These are phyloP conservation scores for Erythrophleum fordii DNA, from an alignment of 306 rosid species.

Conservation along the genomic window DNA sequence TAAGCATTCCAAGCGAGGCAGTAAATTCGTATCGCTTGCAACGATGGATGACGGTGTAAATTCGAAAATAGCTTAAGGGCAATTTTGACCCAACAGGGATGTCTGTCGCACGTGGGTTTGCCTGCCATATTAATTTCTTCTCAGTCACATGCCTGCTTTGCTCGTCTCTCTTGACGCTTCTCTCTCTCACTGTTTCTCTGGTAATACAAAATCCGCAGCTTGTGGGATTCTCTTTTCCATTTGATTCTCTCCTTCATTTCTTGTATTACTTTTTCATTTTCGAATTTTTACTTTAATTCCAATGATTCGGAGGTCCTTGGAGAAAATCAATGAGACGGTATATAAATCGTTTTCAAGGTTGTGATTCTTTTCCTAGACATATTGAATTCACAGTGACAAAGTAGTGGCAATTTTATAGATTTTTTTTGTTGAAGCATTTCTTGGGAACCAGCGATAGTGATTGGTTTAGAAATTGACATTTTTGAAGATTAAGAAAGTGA, in stretches of 20 bases:
- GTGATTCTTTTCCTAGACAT: not conserved
- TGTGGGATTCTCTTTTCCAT: not conserved
- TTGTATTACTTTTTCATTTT: too few species aligned
- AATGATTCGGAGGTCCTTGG: not conserved
- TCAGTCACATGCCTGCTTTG: conserved; percentile 37
- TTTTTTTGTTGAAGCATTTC: not conserved
- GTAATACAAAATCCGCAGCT: not conserved
- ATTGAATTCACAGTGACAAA: not conserved
- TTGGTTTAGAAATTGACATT: not conserved
- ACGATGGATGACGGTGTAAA: not conserved
- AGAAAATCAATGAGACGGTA: not conserved
- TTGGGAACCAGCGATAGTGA: not conserved
- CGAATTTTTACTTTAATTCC: not conserved
- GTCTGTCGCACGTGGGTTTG: conserved; percentile 30
- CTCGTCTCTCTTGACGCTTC: not conserved
- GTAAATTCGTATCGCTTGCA: too few species aligned
- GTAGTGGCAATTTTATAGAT: not conserved
- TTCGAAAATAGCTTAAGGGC: not conserved
- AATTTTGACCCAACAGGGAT: not conserved
- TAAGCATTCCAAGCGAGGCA: too few species aligned
- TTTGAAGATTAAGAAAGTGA: not conserved
- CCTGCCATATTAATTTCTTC: not conserved
- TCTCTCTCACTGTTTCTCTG: not conserved
- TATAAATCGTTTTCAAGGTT: not conserved
- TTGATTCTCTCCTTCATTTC: not conserved